Evolutionary conservation across 2,329 filamentous ascomycete species (phyloP), one percentile per base, ranked within the genome.

Genomic region (Colletotrichum sp.): DNA sequence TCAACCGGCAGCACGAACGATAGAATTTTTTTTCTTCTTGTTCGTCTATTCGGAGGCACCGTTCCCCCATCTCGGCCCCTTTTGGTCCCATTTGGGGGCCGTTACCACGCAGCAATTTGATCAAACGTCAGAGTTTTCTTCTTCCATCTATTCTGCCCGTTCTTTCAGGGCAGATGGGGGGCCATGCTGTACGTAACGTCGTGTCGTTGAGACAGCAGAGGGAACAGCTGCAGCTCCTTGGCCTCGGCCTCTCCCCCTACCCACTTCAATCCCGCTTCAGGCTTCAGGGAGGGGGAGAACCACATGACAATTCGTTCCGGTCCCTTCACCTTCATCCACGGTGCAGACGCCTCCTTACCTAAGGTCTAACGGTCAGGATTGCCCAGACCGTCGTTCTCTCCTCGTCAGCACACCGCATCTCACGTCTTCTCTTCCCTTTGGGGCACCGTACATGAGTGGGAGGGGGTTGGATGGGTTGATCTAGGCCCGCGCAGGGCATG

Each of bases 101-200:
- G 13, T n/a, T 68, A 59, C 49, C 15, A 62, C 16, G 28, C 59
- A 30, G 28, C 59, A 62, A 62, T 34, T 49, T 49, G 44, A n/a
- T 21, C 44, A 21, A 12, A n/a, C n/a, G 57, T 24, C 57, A 60
- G n/a, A 60, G 21, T 26, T 62, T 30, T 62, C 30, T 21, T n/a
- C 26, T 62, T 62, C 55, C 21, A 59, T 28, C 24, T 59, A 59
- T 49, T 49, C 44, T 49, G 44, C n/a, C 44, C 44, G 44, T 21
- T 21, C 44, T 49, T 49, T 49, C 44, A 21, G 44, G 44, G n/a
- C 44, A 49, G 44, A 49, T 49, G 44, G 44, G 44, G 44, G 44
- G 44, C 44, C 71, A 44, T 67, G 63, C 71, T 73, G 71, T 73
- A 70, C 28, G 24, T 21, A 64, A 70, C 55, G 66, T 32, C 57